Base-by-base conservation (phyloP, 2,329 filamentous ascomycete genomes). In the Dryadomyces quercus-mongolicae region DNA sequence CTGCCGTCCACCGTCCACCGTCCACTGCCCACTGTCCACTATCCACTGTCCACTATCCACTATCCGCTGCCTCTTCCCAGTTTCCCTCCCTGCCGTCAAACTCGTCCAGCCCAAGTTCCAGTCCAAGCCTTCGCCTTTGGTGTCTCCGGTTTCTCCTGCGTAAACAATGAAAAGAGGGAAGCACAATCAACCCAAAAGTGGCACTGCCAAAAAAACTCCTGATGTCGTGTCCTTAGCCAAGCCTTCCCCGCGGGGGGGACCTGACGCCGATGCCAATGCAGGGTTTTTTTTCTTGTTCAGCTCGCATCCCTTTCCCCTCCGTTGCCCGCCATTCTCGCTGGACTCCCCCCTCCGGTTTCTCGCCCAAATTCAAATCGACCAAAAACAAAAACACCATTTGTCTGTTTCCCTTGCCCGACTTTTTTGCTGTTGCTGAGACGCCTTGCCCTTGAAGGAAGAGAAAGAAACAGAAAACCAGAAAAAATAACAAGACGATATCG, bases 231-330 rank as follows among this genome's bases (percentile, higher is more conserved):
- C 49, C 53, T 44, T 44, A 50, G 51, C 51, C 51, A 57, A 53
- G 51, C 53, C 51, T 49, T 46, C 44, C 56, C 54, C 47, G 38
- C 16, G 44, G 52, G 48, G 49, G 44, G 36, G 44, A 52, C 49
- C 34, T 40, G 52, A 57, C 54, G 56, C 56, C 56, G 34, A 54
- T 57, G 54, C 54, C 52, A 55, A 57, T 57, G 56, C 56, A 57
- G 52, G 54, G 52, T 52, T 51, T 52, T 55, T 34, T 49, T 16
- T 49, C 46, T 31, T 53, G 49, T 46, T 50, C 51, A 13, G 50
- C 53, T 22, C 42, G n/a, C 49, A 42, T 45, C 34, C 43, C 31
- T 25, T 50, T 43, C n/a, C 22, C n/a, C 36, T 38, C 40, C 7
- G 22, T 49, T 25, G 16, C 51, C 16, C 47, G 34, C 38, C 15